These are phyloP conservation scores for Hypsizygus ulmarius DNA, from an alignment of 1,284 basidiomycete genomes.

Conservation along the genomic window DNA sequence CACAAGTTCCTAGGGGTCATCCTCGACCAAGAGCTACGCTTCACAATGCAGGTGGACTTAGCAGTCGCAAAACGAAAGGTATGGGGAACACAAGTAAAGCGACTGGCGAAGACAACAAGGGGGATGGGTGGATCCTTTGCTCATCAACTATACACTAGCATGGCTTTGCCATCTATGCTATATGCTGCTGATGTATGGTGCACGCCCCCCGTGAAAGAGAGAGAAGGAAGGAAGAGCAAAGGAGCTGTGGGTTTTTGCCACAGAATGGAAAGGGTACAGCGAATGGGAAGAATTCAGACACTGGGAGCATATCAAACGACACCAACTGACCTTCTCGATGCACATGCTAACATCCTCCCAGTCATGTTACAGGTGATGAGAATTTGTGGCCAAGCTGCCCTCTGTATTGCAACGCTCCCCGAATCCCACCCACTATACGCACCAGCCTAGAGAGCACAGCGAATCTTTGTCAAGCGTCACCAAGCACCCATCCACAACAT, in stretches of 20 bases:
- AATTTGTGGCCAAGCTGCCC: not conserved
- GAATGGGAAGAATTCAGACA: not conserved
- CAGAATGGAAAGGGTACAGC: not conserved
- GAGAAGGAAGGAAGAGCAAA: not conserved
- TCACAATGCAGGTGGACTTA: not conserved
- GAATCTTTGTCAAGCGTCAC: not conserved
- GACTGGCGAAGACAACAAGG: not conserved
- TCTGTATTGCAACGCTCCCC: not conserved
- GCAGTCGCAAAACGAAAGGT: not conserved
- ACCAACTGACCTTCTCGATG: not conserved
- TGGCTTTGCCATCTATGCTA: not conserved
- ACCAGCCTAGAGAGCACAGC: not conserved
- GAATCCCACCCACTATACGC: conserved; percentile 1
- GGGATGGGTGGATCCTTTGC: not conserved
- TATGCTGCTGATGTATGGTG: conserved; percentile 1
- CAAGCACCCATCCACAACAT: not conserved
- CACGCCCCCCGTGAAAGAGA: not conserved
- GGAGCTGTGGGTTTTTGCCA: not conserved
- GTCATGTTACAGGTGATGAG: not conserved
- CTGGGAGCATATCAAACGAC: not conserved
- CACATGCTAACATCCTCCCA: not conserved
- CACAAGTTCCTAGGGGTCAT: conserved; percentile 10
- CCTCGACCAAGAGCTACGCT: conserved; percentile 5
- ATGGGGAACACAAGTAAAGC: not conserved
- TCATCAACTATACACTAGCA: not conserved